Evolutionary conservation across 2,329 filamentous ascomycete species (phyloP).

Genomic region (Xylaria polymorpha): DNA sequence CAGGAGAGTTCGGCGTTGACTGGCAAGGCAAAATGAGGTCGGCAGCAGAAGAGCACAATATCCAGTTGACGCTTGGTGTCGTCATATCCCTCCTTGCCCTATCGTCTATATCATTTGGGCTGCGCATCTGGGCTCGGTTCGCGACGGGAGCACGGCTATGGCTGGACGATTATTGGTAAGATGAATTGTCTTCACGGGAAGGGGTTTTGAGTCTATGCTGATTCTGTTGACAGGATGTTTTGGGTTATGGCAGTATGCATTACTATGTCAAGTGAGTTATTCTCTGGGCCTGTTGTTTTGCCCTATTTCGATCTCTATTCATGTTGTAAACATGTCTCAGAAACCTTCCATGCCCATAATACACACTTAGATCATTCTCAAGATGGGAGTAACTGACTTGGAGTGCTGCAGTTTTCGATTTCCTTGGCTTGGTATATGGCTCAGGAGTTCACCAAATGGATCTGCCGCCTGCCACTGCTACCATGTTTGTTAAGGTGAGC

Average conservation of each 20-base stretch:
- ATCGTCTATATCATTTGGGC: constrained; percentile 43
- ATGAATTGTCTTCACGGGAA: not conserved
- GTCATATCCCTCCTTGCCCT: constrained; percentile 44
- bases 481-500: constrained; percentile 44
- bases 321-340: too few relatives aligned
- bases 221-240: constrained; percentile 42
- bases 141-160: constrained; percentile 44
- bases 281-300: too few relatives aligned
- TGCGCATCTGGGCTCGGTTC: constrained; percentile 46
- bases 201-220: not conserved
- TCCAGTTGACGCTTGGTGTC: constrained; percentile 47
- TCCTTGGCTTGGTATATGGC: constrained; percentile 42
- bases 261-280: constrained; percentile 32
- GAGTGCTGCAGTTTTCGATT: constrained; percentile 37
- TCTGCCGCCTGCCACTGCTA: constrained; percentile 37
- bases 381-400: not conserved
- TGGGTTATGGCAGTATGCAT: constrained; percentile 47
- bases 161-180: constrained; percentile 47
- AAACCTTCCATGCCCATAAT: not conserved
- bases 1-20: constrained; percentile 6
- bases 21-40: constrained; percentile 35
- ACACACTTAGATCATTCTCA: not conserved
- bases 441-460: constrained; percentile 45
- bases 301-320: not conserved
- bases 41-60: constrained; percentile 40